phyloP scores from a whole-genome alignment of 1,284 basidiomycete species.

The Vanrija humicola region DNA sequence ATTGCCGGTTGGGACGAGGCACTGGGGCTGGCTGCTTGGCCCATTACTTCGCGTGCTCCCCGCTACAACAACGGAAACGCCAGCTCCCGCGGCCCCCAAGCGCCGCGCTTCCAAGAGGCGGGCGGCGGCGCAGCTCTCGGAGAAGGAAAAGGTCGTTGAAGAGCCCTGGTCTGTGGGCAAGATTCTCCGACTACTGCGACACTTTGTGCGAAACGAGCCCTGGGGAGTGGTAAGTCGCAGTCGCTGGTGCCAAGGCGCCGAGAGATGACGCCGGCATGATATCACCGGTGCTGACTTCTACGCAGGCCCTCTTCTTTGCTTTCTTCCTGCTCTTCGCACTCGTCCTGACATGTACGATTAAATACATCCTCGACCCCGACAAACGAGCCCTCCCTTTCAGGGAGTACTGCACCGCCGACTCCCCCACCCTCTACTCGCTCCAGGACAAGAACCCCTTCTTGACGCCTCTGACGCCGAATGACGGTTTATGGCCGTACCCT shows the following conservation, averaged over 20 bases:
- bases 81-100: neutral
- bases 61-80: neutral
- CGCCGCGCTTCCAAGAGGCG: neutral
- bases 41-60: no score
- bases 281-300: neutral
- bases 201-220: no score
- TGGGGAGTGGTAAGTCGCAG: no score
- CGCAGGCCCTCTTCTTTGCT: neutral
- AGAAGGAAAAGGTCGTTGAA: no score
- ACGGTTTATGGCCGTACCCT: slow-evolving; percentile 47
- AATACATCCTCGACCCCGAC: slow-evolving; percentile 91
- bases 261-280: no score
- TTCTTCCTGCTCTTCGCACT: slow-evolving; percentile 56
- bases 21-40: no score
- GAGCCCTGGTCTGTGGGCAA: no score
- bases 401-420: slow-evolving; percentile 72
- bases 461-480: slow-evolving; percentile 26
- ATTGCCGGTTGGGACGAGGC: neutral
- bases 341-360: slow-evolving; percentile 63
- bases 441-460: slow-evolving; percentile 23
- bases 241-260: no score
- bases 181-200: no score
- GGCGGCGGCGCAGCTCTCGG: no score
- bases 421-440: slow-evolving; percentile 42
- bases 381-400: slow-evolving; percentile 92